Conservation (phyloP, 2,329 filamentous ascomycete species). For the Fusarium sp. region DNA sequence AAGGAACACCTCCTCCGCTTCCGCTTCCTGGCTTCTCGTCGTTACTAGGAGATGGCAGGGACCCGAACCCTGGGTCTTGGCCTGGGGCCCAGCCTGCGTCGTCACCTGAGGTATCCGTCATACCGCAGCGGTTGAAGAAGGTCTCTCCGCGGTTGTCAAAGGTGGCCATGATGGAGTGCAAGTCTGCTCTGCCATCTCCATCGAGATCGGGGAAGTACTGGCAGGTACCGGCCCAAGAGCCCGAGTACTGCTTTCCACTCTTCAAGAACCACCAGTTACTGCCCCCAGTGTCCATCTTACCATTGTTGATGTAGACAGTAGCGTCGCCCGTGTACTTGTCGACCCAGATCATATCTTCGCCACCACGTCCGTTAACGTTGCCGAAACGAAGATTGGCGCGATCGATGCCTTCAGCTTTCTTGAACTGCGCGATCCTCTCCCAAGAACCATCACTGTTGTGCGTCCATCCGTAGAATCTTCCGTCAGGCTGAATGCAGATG, state of each 20-base stretch:
- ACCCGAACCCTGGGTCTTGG: not conserved
- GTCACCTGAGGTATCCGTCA: not conserved
- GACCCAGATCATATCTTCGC: constrained; percentile 28
- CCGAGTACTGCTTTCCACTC: constrained; percentile 1
- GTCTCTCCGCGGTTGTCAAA: constrained; percentile 1
- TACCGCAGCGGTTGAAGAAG: not conserved
- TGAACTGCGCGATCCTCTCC: constrained; percentile 16
- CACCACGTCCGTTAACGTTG: constrained; percentile 15
- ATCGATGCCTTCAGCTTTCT: constrained; percentile 11
- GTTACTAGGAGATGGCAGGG: not conserved
- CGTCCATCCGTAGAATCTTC: constrained; percentile 10
- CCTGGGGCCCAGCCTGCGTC: constrained; percentile 6
- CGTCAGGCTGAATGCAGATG: constrained; percentile 18
- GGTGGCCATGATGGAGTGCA: constrained; percentile 2
- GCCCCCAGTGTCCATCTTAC: constrained; percentile 14
- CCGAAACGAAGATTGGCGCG: constrained; percentile 29
- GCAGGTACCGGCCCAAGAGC: constrained; percentile 5
- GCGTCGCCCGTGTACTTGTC: constrained; percentile 31
- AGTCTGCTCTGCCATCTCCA: constrained; percentile 1
- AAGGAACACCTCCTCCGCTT: not conserved
- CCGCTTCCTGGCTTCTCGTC: not conserved
- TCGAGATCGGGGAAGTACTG: constrained; percentile 17
- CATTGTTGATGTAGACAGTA: constrained; percentile 6
- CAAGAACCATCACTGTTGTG: constrained; percentile 14
- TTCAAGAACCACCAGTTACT: constrained; percentile 27